Base-by-base conservation (phyloP, 2,329 filamentous ascomycete genomes). In the Aspergillus intermedius region DNA sequence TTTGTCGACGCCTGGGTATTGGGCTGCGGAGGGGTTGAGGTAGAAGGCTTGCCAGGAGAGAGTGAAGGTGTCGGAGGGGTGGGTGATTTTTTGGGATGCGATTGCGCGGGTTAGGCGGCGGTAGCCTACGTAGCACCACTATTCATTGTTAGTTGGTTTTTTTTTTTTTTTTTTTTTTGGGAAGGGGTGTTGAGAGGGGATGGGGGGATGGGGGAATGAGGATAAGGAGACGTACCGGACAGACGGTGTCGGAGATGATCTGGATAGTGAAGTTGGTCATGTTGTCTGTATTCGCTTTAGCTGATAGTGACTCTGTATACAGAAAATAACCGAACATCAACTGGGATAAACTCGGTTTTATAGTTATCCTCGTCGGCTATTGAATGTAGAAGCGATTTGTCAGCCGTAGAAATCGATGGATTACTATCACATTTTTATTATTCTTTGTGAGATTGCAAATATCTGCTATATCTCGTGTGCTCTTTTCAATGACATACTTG, bases 41-140 rank as follows among this genome's bases (percentile, higher is more conserved):
- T 91, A 91, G 72, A 87, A 95, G 1, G 89, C 86, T 52, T 80
- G 77, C 87, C 88, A 95, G 52, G 77, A 78, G 12, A 87, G 81
- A 42, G 76, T 78, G 71, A 94, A 91, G 17, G 77, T 87, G 69
- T 91, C 86, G 35, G 76, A 67, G 8, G 85, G 82, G 57, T 88
- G 74, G 35, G 76, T 73, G 59, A 78, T 74, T 60, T 80, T 78
- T 72, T 87, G 88, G 25, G 79, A 67, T 7, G 74, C 65, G 52
- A 95, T 91, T 53, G 86, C 88, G 52, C 78, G 79, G 45, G 85
- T 80, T 35, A 95, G 79, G 34, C 87, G 83, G 54, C 82, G 82
- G 64, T 88, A 86, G 67, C 88, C 89, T 13, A 94, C 75, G 66
- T 90, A 93, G 76, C 89, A 87, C 78, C 81, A 71, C 63, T 71